Evolutionary conservation across 345 rosid species (phyloP), one percentile per base, ranked within the genome.

Genomic region (Ceriops decandra): DNA sequence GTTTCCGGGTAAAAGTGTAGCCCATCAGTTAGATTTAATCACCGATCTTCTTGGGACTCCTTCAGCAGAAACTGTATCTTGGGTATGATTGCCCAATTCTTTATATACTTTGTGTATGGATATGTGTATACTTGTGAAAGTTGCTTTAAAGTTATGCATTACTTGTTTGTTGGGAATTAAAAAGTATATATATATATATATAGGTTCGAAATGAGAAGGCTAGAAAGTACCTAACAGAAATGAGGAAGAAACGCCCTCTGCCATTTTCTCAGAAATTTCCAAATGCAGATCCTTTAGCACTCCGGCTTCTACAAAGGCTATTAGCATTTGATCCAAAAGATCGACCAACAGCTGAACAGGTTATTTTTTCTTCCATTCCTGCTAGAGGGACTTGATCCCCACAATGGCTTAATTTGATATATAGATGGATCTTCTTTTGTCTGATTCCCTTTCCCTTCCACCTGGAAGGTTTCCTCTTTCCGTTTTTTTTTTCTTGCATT

Each of bases 41-140:
- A 95, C 99, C 5, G 90, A 92, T 81, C 96, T 95, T 74, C 95
- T 95, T 64, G 99, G 99, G 62, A 92, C 92, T 61, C 99, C 98
- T 62, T 75, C 93, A 66, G 63, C 72, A 26, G 99, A 95, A 77
- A 88, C 97, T 62, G 80, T 95, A 70, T 81, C 90, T n/a, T 93
- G 88, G 64, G 99, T 95, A 85, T 57, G 88, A 52, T 52, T 56
- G 4, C 5, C 49, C 49, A 9, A 13, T 42, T 2, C 19, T 42
- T 42, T 3, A 42, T 42, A 15, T 42, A 13, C 49, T 42, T 42
- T 15, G 0, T 42, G 49, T 42, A 17, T 42, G 49, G 49, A 42
- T 9, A 11, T 2, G 5, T 33, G 17, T 42, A 17, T 42, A 15
- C 49, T 2, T 42, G 15, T 0, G 5, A 42, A 42, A 42, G 49